Evolutionary conservation across 768 basidiomycete species (phyloP), one percentile per base, ranked within the genome.

Genomic region (Mycena pura): DNA sequence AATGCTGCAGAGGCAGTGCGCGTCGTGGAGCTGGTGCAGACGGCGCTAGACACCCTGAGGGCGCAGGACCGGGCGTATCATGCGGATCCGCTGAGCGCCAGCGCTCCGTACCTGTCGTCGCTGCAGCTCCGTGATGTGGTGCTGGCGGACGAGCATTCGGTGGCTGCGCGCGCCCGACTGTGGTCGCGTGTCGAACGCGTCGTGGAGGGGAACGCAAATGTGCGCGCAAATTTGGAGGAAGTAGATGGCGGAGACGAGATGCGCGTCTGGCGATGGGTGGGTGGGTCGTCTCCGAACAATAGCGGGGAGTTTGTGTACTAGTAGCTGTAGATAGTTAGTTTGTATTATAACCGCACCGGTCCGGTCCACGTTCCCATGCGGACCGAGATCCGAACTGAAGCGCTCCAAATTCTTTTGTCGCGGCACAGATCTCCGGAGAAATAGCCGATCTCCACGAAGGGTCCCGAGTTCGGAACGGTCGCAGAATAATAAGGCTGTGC

Each of bases 241-340:
- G 84, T 92, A 45, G 82, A 81, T 61, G 90, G 90, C 65, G 94
- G 95, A 11, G 93, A 96, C 74, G 93, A 94, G 76, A 82, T 88
- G 76, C 85, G 92, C 65, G 94, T 94, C 56, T 96, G 95, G 95
- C 79, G 90, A 57, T 96, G 95, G 95, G 86, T 93, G 28, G 94
- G 94, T 65, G 57, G 57, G 32, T 41, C 60, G n/a, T 65, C 64
- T 32, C 64, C 64, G 32, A 53, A 17, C 1, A 61, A 58, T 27
- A 24, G 13, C 41, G 36, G 32, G 27, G 29, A 21, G 19, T 17
- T 27, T 24, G 11, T 24, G 19, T 47, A 25, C 19, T 25, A 14
- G 15, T n/a, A n/a, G n/a, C n/a, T n/a, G n/a, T n/a, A n/a, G n/a
- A n/a, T n/a, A n/a, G n/a, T n/a, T n/a, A n/a, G n/a, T n/a, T n/a